These are phyloP conservation scores for Fusarium liriodendri DNA, from an alignment of 2,329 filamentous ascomycete species.

Conservation along the genomic window DNA sequence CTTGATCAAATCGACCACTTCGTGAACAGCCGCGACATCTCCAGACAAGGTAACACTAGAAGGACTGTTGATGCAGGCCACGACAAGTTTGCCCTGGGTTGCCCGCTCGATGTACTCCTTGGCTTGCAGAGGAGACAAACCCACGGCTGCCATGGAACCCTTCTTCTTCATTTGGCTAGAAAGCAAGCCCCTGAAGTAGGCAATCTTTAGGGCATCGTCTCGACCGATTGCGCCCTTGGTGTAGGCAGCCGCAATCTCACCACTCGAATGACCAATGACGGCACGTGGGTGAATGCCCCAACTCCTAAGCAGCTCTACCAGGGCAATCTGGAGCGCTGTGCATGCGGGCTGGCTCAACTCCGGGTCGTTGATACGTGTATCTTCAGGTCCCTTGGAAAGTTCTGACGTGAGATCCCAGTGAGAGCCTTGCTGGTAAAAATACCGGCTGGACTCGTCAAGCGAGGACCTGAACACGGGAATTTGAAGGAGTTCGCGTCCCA, in stretches of 20 bases:
- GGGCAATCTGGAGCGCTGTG: slow-evolving; percentile 58
- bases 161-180: slow-evolving; percentile 51
- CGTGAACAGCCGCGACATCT: slow-evolving; percentile 52
- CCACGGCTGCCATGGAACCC: slow-evolving; percentile 43
- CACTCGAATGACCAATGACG: slow-evolving; percentile 57
- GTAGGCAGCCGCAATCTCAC: slow-evolving; percentile 60
- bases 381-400: neutral
- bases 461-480: slow-evolving; percentile 10
- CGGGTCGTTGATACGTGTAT: neutral
- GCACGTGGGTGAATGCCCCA: slow-evolving; percentile 52
- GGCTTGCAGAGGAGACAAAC: neutral
- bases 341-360: slow-evolving; percentile 50
- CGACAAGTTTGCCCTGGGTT: slow-evolving; percentile 18
- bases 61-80: slow-evolving; percentile 62
- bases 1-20: slow-evolving; percentile 48
- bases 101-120: neutral
- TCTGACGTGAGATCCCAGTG: slow-evolving; percentile 26
- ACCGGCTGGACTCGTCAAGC: neutral
- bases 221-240: slow-evolving; percentile 55
- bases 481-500: slow-evolving; percentile 46
- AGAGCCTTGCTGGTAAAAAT: slow-evolving; percentile 44
- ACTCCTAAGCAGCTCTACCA: slow-evolving; percentile 55
- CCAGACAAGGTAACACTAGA: slow-evolving; percentile 61
- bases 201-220: slow-evolving; percentile 56
- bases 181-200: slow-evolving; percentile 56